phyloP scores from a whole-genome alignment of 2,329 filamentous ascomycete species.

The Phialemonium atrogriseum region DNA sequence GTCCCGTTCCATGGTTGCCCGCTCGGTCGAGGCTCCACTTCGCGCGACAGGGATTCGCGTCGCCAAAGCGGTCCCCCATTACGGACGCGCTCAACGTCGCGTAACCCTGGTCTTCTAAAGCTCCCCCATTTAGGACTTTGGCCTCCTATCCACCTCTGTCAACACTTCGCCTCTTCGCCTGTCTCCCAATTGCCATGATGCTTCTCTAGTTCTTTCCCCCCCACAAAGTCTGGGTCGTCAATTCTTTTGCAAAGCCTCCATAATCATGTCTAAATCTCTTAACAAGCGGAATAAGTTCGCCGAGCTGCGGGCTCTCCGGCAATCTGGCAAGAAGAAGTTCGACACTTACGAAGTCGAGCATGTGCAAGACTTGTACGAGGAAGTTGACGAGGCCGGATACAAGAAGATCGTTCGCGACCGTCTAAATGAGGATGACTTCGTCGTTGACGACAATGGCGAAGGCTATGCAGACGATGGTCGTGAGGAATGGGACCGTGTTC shows the following conservation, averaged over 20 bases:
- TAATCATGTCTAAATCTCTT: conserved; percentile 32
- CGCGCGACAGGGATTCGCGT: conserved; percentile 10
- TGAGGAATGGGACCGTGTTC: conserved; percentile 80
- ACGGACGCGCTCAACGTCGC: conserved; percentile 2
- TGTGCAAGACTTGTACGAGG: conserved; percentile 80
- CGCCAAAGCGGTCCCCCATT: conserved; percentile 1
- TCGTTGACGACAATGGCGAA: conserved; percentile 95
- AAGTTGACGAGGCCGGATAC: conserved; percentile 94
- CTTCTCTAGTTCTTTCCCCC: too few relatives aligned
- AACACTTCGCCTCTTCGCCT: conserved; percentile 1
- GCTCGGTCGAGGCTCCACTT: too few relatives aligned
- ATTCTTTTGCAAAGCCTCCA: conserved; percentile 2
- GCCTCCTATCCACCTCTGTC: conserved; percentile 1
- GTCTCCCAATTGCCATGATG: conserved; percentile 1
- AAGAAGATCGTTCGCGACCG: conserved; percentile 89
- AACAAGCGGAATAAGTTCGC: conserved; percentile 51
- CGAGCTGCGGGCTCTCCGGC: conserved; percentile 75
- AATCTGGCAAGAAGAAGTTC: conserved; percentile 84
- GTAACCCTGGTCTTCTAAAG: conserved; percentile 1
- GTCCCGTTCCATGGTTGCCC: too few relatives aligned
- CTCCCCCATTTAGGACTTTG: not conserved
- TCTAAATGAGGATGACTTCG: conserved; percentile 91
- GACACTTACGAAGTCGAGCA: conserved; percentile 82
- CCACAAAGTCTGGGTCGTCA: not conserved
- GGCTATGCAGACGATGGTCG: conserved; percentile 95